These are phyloP conservation scores for Fusarium albidum DNA, from an alignment of 2,329 filamentous ascomycete genomes.

Conservation along the genomic window DNA sequence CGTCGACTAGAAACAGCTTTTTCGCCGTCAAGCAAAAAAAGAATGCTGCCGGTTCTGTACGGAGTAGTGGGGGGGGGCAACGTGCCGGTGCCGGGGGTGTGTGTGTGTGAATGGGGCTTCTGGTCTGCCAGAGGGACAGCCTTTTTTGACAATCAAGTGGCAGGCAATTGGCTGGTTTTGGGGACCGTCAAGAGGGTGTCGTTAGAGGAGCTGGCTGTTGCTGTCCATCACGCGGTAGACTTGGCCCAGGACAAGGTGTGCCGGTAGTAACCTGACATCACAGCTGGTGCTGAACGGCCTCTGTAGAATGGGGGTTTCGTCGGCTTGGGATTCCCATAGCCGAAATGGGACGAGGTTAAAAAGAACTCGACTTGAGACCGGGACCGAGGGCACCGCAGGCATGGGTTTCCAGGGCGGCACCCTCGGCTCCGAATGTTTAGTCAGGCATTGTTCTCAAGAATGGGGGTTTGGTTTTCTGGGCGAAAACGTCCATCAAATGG, in stretches of 20 bases:
- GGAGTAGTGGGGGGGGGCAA: too few species aligned
- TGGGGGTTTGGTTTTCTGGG: background rate
- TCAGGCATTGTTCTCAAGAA: slow-evolving; percentile 7
- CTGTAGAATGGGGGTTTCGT: slow-evolving; percentile 3
- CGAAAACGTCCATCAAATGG: too few species aligned
- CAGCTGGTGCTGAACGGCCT: too few species aligned
- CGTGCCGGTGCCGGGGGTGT: slow-evolving; percentile 16
- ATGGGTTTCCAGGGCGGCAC: slow-evolving; percentile 12
- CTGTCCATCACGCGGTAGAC: too few species aligned
- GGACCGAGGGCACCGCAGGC: slow-evolving; percentile 30
- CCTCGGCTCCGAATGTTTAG: slow-evolving; percentile 27
- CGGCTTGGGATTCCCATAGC: slow-evolving; percentile 38
- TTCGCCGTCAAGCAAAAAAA: slow-evolving; percentile 24
- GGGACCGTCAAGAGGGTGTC: slow-evolving; percentile 11
- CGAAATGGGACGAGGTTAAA: slow-evolving; percentile 22
- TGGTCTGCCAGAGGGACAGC: slow-evolving; percentile 8
- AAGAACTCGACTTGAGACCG: slow-evolving; percentile 2
- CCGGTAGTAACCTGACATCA: too few species aligned
- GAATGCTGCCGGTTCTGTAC: slow-evolving; percentile 15
- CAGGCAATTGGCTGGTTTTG: slow-evolving; percentile 31
- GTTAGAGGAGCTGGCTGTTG: background rate
- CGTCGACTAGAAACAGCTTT: slow-evolving; percentile 34
- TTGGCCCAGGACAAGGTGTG: too few species aligned
- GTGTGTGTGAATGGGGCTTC: slow-evolving; percentile 18
- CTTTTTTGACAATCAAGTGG: slow-evolving; percentile 38